Percentiles rank a stretch among this genome's conserved stretches.
These are phyloP conservation scores for Macrolepiota fuliginosa DNA, from an alignment of 768 basidiomycete genomes.

Conservation along the genomic window DNA sequence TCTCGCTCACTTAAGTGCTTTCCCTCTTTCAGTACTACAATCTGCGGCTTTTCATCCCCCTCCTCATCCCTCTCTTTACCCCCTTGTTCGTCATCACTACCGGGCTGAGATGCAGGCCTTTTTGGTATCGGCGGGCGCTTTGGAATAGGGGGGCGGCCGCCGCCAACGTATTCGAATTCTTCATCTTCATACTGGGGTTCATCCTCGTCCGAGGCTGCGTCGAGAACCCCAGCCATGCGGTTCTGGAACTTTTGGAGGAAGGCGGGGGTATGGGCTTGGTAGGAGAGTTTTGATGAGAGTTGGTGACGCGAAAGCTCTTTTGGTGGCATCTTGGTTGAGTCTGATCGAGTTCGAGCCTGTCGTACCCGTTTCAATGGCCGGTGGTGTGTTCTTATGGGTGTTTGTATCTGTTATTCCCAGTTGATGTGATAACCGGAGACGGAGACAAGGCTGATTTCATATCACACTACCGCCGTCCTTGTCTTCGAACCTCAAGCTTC, in stretches of 20 bases:
- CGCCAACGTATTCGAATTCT: constrained; percentile 64
- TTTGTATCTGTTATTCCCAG: not conserved
- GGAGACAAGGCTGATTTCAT: no score
- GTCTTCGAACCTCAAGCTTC: no score
- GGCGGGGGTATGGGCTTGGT: constrained; percentile 56
- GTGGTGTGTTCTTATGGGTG: not conserved
- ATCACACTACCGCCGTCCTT: no score
- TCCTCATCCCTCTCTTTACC: constrained; percentile 53
- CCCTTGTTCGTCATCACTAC: constrained; percentile 44
- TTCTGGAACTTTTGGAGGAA: constrained; percentile 69
- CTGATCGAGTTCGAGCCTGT: not conserved
- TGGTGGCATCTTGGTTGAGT: constrained; percentile 32
- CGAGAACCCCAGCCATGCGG: constrained; percentile 49
- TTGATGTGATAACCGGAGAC: no score
- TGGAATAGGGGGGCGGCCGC: constrained; percentile 73
- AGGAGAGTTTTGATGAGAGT: constrained; percentile 67
- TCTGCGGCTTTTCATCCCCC: constrained; percentile 80
- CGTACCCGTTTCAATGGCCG: no score
- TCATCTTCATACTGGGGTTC: constrained; percentile 31
- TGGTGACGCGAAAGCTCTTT: constrained; percentile 72
- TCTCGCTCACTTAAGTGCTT: constrained; percentile 82
- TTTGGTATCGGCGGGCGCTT: constrained; percentile 69
- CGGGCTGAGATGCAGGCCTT: constrained; percentile 64
- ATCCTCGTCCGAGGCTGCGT: constrained; percentile 47
- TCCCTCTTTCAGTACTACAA: constrained; percentile 85